Percentiles rank a stretch among this genome's conserved stretches.
These are phyloP conservation scores for Sporodiniella umbellata DNA, from an alignment of 371 early-diverging fungal genomes.

Conservation along the genomic window DNA sequence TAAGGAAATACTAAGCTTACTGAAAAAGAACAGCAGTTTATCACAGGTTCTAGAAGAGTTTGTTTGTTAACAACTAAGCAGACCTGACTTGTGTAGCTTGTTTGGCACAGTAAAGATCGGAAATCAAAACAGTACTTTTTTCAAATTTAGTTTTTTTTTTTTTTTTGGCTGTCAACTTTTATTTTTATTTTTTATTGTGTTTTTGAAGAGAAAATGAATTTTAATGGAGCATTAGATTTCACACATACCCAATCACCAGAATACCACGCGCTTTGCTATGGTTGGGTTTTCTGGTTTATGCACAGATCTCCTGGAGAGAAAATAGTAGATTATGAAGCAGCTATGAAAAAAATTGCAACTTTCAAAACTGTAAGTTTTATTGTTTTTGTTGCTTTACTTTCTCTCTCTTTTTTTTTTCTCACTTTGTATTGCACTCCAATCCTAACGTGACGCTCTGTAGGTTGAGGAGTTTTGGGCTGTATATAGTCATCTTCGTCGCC, in stretches of 20 bases:
- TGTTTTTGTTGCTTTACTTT: too few species aligned
- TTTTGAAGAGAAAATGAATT: not conserved
- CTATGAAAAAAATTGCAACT: slow-evolving; percentile 82
- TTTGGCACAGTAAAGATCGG: not conserved
- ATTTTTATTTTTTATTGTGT: not conserved
- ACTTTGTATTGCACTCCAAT: too few species aligned
- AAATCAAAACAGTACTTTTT: not conserved
- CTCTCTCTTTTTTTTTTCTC: too few species aligned
- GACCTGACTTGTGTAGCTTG: too few species aligned
- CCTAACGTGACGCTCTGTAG: slow-evolving; percentile 26
- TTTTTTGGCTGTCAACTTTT: slow-evolving; percentile 6
- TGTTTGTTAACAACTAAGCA: not conserved
- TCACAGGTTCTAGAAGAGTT: slow-evolving; percentile 45
- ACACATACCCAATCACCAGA: slow-evolving; percentile 1
- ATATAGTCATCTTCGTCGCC: slow-evolving; percentile 82
- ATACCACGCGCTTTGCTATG: slow-evolving; percentile 52
- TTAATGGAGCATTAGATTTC: not conserved
- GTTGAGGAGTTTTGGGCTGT: slow-evolving; percentile 94
- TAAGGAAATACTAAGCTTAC: slow-evolving; percentile 24
- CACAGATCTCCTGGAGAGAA: slow-evolving; percentile 85
- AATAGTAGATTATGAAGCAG: slow-evolving; percentile 82
- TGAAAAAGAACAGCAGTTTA: slow-evolving; percentile 45
- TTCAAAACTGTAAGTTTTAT: slow-evolving; percentile 67
- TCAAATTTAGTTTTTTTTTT: not conserved
- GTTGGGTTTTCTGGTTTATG: slow-evolving; percentile 92